Evolutionary conservation across 2,329 filamentous ascomycete genomes (phyloP).

Genomic region (Aspergillus ochraceoroseus): DNA sequence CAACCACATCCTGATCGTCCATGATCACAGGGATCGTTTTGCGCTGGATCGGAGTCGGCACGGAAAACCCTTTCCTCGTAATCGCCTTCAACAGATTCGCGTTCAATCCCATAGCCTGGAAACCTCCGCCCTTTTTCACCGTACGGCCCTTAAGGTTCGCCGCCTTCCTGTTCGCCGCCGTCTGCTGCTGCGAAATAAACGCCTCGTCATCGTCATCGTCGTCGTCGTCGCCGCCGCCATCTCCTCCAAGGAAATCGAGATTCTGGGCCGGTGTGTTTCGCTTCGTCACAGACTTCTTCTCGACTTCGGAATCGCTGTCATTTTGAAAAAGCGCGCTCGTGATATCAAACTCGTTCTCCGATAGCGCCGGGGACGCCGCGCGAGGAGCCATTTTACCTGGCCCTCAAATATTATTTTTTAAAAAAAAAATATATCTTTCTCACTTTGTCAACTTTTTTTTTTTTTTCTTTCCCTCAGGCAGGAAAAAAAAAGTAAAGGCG

Average conservation of each 20-base stretch:
- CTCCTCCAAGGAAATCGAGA: constrained; percentile 55
- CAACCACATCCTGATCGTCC: constrained; percentile 90
- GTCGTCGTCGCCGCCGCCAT: constrained; percentile 50
- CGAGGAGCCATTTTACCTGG: constrained; percentile 61
- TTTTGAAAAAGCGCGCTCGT: constrained; percentile 67
- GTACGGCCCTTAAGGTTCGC: constrained; percentile 76
- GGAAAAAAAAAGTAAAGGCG: constrained; percentile 29
- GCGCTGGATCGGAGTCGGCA: constrained; percentile 94
- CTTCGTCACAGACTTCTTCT: constrained; percentile 50
- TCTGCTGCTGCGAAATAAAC: constrained; percentile 84
- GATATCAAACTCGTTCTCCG: constrained; percentile 90
- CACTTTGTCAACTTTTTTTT: constrained; percentile 18
- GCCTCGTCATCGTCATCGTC: constrained; percentile 63
- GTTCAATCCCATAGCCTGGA: constrained; percentile 90
- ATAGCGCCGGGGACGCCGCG: constrained; percentile 72
- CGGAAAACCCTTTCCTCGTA: constrained; percentile 85
- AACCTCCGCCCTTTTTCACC: constrained; percentile 92
- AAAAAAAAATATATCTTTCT: not conserved
- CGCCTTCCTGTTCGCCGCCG: constrained; percentile 79
- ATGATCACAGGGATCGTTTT: constrained; percentile 92
- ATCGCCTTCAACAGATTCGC: constrained; percentile 83
- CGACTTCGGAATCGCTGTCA: constrained; percentile 47
- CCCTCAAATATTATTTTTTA: not conserved
- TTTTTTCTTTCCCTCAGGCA: constrained; percentile 12
- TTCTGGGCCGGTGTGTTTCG: constrained; percentile 27